phyloP scores from a whole-genome alignment of 2,329 filamentous ascomycete species.

The Colletotrichum tanaceti region DNA sequence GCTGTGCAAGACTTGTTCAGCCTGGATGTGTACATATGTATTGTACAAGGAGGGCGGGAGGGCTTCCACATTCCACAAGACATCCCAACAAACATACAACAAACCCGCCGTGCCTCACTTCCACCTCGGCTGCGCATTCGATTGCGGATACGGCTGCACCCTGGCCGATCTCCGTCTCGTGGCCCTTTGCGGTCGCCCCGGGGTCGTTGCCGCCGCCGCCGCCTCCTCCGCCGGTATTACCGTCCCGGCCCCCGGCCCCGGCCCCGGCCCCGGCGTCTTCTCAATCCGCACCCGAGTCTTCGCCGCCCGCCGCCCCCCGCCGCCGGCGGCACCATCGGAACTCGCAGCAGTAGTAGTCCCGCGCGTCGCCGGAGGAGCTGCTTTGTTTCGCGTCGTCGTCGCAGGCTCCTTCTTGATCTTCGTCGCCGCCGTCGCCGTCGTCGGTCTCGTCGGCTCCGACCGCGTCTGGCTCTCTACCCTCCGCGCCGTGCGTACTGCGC shows the following conservation, averaged over 20 bases:
- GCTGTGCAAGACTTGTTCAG: slow-evolving; percentile 17
- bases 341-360: neutral
- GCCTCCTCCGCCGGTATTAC: neutral
- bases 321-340: slow-evolving; percentile 19
- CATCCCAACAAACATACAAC: too few species aligned
- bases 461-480: slow-evolving; percentile 36
- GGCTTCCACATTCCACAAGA: too few species aligned
- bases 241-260: too few species aligned
- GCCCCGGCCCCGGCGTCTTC: neutral
- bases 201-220: slow-evolving; percentile 1
- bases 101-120: too few species aligned
- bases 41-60: too few species aligned
- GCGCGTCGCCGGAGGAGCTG: neutral
- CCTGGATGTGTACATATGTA: slow-evolving; percentile 11
- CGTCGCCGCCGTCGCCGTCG: neutral
- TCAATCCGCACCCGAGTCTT: slow-evolving; percentile 2
- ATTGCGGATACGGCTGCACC: slow-evolving; percentile 29
- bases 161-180: slow-evolving; percentile 26
- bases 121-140: slow-evolving; percentile 28
- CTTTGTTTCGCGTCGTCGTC: neutral
- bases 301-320: neutral
- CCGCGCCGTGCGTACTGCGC: slow-evolving; percentile 18
- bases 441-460: slow-evolving; percentile 21
- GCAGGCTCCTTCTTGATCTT: slow-evolving; percentile 28
- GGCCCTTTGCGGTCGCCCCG: slow-evolving; percentile 24